Evolutionary conservation across 2,329 filamentous ascomycete genomes (phyloP), one percentile per base, ranked within the genome.

Genomic region (Diplodia intermedia): DNA sequence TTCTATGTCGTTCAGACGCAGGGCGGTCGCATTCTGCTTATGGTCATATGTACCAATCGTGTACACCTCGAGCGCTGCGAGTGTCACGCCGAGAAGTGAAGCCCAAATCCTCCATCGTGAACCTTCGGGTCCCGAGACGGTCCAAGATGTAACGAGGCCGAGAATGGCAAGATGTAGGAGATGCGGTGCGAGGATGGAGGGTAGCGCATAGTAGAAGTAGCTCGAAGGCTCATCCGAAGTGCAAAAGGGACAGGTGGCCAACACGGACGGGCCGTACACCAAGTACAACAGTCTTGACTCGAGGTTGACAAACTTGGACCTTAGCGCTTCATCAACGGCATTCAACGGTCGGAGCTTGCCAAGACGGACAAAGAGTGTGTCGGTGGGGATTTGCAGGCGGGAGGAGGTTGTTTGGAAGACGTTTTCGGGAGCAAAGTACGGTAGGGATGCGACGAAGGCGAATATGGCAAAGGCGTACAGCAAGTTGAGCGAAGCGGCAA

Each of bases 201-300:
- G 91, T 0, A 96, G 80, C 15, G 91, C 90, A 80, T 97, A 98
- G 77, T 91, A 86, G 60, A 97, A 85, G 82, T 93, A 97, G 84
- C 92, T 96, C 80, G 95, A 95, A 26, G 87, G 86, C 77, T 92
- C 97, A 62, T 86, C 82, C 23, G 88, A 66, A 63, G 80, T 84
- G 85, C 94, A 97, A 82, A 97, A 97, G n/a, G 88, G 86, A 78
- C 94, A 98, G 69, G 88, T 84, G 26, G 89, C 83, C 47, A 98
- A 78, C 9, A 90, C 88, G 40, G 87, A 84, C 0, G 93, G 92
- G 2, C 95, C 95, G 79, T 89, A 96, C 69, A 91, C 89, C 65
- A 96, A 85, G 81, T 97, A 98, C 8, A 97, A 83, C 69, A 95
- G 86, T 66, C 92, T 86, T 57, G 90, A 90, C 71, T 92, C 89